Evolutionary conservation across 169 alveolate genomes (phyloP).

Genomic region (Babesia sp.): DNA sequence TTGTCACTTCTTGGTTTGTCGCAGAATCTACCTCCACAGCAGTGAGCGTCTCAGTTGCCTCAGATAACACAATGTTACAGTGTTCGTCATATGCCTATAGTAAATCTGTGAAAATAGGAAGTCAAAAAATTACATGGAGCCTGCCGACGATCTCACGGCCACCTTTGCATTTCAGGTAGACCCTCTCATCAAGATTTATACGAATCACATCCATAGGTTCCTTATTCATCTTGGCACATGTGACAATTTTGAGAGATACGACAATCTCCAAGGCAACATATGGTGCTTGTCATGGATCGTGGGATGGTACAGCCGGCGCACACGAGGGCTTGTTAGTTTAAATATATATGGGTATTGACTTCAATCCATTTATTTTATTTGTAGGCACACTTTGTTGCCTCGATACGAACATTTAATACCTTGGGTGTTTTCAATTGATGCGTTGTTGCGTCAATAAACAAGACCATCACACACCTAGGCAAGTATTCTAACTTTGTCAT

Average conservation of each 20-base stretch:
- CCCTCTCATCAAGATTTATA: conserved; percentile 84
- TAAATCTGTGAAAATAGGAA: not conserved
- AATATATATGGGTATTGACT: not conserved
- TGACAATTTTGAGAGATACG: not conserved
- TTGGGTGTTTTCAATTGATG: too few relatives aligned
- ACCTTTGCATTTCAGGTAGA: conserved; percentile 87
- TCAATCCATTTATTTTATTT: not conserved
- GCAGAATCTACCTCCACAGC: conserved; percentile 24
- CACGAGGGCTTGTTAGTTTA: not conserved
- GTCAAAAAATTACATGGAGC: conserved; percentile 72
- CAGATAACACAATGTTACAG: conserved; percentile 88
- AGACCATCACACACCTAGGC: too few relatives aligned
- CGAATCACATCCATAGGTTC: conserved; percentile 90
- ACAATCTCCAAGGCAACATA: not conserved
- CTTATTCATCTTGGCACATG: conserved; percentile 9
- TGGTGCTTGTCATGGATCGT: too few relatives aligned
- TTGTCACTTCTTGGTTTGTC: conserved; percentile 48
- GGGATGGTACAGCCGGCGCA: too few relatives aligned
- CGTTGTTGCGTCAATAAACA: too few relatives aligned
- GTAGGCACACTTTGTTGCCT: too few relatives aligned
- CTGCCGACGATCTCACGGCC: conserved; percentile 88
- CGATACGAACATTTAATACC: too few relatives aligned
- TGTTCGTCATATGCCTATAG: conserved; percentile 89
- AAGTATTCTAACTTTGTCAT: too few relatives aligned
- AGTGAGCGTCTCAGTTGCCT: conserved; percentile 85